phyloP scores from a whole-genome alignment of 441 rosid genomes.

The Croton setiger region DNA sequence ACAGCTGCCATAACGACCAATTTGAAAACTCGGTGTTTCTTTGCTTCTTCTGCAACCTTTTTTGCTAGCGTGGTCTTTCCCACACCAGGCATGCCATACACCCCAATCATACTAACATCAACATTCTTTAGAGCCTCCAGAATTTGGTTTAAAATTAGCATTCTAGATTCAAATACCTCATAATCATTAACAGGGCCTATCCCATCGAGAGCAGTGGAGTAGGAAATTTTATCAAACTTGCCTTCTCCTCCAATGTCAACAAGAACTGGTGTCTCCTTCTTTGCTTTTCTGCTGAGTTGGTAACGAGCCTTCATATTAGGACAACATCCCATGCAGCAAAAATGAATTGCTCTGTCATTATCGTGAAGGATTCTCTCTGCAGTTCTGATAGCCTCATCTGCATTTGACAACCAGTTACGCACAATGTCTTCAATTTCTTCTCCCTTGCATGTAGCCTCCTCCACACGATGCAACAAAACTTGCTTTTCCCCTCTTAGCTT shows the following conservation, averaged over 20 bases:
- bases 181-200: background rate
- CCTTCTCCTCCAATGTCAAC: background rate
- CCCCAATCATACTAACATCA: background rate
- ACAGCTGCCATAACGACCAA: too few species aligned
- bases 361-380: background rate
- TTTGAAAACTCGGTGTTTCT: too few species aligned
- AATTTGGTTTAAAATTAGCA: background rate
- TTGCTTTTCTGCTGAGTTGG: background rate
- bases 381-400: background rate
- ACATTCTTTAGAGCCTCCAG: constrained; percentile 3
- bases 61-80: background rate
- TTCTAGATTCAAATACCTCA: constrained; percentile 17
- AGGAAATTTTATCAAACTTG: background rate
- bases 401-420: constrained; percentile 19
- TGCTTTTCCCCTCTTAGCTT: constrained; percentile 8
- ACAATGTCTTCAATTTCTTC: constrained; percentile 18
- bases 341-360: background rate
- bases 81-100: background rate
- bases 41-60: too few species aligned
- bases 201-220: background rate
- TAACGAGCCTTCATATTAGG: background rate
- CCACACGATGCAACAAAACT: constrained; percentile 1
- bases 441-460: background rate
- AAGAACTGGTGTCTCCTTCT: background rate
- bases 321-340: constrained; percentile 15